Conservation (phyloP, 768 basidiomycete genomes). For the Phaeolepiota aurea region DNA sequence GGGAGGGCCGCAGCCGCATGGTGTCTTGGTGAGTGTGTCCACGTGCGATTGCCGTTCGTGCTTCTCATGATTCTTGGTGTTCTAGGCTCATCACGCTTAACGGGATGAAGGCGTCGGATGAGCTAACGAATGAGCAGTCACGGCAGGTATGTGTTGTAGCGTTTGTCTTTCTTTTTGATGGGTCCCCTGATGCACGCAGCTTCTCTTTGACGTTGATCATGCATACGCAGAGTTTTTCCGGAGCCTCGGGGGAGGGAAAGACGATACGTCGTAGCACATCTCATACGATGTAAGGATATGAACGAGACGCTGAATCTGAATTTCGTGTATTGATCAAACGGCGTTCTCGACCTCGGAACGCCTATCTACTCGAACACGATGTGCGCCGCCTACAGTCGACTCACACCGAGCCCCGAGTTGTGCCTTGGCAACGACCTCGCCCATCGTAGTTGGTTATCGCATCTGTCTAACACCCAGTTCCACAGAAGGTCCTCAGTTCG, state of each 20-base stretch:
- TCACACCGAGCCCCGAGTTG: no score
- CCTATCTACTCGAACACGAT: background rate
- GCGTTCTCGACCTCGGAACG: background rate
- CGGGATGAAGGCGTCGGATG: conserved; percentile 94
- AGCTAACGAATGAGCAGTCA: conserved; percentile 91
- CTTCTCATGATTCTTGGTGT: no score
- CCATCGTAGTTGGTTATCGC: conserved; percentile 74
- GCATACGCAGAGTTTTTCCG: conserved; percentile 93
- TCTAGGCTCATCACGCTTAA: conserved; percentile 91
- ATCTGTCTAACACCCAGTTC: conserved; percentile 79
- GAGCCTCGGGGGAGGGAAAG: conserved; percentile 40
- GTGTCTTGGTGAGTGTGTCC: conserved; percentile 70
- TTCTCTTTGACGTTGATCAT: conserved; percentile 95
- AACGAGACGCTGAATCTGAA: no score
- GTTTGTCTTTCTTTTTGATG: conserved; percentile 1
- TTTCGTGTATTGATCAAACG: no score
- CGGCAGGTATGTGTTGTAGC: conserved; percentile 82
- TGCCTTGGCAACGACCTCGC: background rate
- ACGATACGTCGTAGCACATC: background rate
- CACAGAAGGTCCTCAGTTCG: background rate
- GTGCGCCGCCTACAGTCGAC: background rate
- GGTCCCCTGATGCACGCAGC: conserved; percentile 28
- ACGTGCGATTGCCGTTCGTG: no score
- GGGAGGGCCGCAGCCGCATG: conserved; percentile 93
- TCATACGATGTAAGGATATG: no score